Base-by-base conservation (phyloP, 805 yeast genomes). In the Babjeviella inositovora region DNA sequence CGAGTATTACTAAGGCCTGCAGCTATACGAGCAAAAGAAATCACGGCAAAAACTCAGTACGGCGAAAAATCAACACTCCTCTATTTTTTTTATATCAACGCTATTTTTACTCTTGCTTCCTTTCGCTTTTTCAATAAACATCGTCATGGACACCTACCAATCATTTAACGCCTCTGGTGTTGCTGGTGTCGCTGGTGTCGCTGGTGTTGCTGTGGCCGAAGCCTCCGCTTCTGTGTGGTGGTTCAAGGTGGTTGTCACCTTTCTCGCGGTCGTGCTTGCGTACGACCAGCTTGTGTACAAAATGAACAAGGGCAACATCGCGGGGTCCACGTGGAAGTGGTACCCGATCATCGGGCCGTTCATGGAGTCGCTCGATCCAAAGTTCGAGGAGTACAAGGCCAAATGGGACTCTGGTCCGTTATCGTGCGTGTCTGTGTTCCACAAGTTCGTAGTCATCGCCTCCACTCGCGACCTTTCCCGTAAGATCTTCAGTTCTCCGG, bases 321-420 rank as follows among this genome's bases (percentile, higher is more conserved):
- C 82, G 6, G 98, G 98, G 12, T 98, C 96, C 8, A 50, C 54
- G 21, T 71, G 62, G 46, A 90, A 90, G 50, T 39, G 84, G 28
- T 87, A 93, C 84, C 98, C 98, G 3, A 59, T 90, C 23, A 85
- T 90, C 35, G 98, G 98, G 3, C 97, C 98, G 3, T 90, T 90
- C 38, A 57, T 90, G 47, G 96, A 90, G 45, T 73, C 90, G 10
- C 57, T 90, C 44, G 87, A 90, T 54, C 98, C 98, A 11, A 85
- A 87, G 45, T 90, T 90, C 45, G 93, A 79, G 42, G 94, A 77
- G 41, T 90, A 90, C 49, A 59, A 69, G 46, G 80, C 80, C 23
- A 90, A 90, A 48, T 90, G 98, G 98, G 70, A 67, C 38, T 73
- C 90, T 5, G 98, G 98, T 31, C 90, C 87, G 8, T 59, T 90